phyloP scores from a whole-genome alignment of 2,329 filamentous ascomycete species.

The Penicillium sp. region DNA sequence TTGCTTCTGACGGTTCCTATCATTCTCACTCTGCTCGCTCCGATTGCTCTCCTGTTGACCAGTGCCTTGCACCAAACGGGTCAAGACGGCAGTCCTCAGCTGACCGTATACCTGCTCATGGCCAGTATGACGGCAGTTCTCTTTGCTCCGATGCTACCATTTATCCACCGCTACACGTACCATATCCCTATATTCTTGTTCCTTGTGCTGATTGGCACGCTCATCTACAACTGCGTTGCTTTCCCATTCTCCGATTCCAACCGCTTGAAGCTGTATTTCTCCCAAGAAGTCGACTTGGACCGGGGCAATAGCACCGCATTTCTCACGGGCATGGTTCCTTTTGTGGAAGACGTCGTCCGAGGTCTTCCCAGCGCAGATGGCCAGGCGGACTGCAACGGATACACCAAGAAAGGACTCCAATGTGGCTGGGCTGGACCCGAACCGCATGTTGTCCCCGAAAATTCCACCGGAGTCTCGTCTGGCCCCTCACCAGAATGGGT shows the following conservation, averaged over 20 bases:
- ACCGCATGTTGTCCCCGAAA: conserved; percentile 56
- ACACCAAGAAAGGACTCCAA: conserved; percentile 43
- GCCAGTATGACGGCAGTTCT: conserved; percentile 64
- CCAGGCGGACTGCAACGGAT: conserved; percentile 35
- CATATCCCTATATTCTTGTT: conserved; percentile 75
- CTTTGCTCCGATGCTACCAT: conserved; percentile 70
- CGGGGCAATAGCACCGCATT: conserved; percentile 63
- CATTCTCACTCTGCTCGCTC: conserved; percentile 67
- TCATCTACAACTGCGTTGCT: conserved; percentile 77
- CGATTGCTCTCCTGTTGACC: conserved; percentile 67
- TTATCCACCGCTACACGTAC: conserved; percentile 77
- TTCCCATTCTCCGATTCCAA: conserved; percentile 81
- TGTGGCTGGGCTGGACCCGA: conserved; percentile 67
- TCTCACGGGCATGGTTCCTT: conserved; percentile 62
- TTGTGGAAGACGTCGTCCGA: conserved; percentile 59
- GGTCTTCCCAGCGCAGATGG: conserved; percentile 66
- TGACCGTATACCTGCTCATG: conserved; percentile 66
- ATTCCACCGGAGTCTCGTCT: conserved; percentile 23
- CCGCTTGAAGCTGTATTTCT: conserved; percentile 80
- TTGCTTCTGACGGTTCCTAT: conserved; percentile 75
- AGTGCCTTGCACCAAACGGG: conserved; percentile 73
- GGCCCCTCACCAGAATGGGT: conserved; percentile 56
- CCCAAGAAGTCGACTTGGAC: conserved; percentile 73
- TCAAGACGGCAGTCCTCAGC: conserved; percentile 68
- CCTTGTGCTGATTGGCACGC: conserved; percentile 63